Conservation (phyloP, 257 asterid genomes). For the Gardenia jasminoides region DNA sequence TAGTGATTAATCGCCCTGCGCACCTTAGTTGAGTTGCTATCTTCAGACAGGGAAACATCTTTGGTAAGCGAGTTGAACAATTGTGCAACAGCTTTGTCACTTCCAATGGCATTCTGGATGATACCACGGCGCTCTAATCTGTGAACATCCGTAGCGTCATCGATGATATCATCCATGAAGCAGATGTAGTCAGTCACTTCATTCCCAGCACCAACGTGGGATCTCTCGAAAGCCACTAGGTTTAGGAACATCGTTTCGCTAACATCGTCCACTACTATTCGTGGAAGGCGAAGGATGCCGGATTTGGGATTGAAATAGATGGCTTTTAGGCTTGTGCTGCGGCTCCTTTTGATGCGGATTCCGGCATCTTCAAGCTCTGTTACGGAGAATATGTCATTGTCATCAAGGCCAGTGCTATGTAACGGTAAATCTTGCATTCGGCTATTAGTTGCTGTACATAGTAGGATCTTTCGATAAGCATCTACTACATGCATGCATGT, state of each 20-base stretch:
- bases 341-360: constrained; percentile 33
- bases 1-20: constrained; percentile 33
- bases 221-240: constrained; percentile 53
- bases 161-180: constrained; percentile 58
- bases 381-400: constrained; percentile 52
- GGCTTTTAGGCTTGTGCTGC: constrained; percentile 40
- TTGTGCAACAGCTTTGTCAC: constrained; percentile 53
- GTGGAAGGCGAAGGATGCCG: constrained; percentile 52
- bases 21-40: constrained; percentile 33
- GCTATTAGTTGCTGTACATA: too few relatives aligned
- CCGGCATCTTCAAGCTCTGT: constrained; percentile 58
- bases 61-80: constrained; percentile 53
- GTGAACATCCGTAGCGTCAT: constrained; percentile 45
- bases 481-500: too few relatives aligned
- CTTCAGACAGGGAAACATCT: constrained; percentile 43
- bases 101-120: constrained; percentile 50
- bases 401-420: background rate
- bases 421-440: background rate
- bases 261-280: constrained; percentile 41
- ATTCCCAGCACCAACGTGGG: constrained; percentile 52
- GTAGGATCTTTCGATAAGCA: too few relatives aligned
- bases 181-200: constrained; percentile 53
- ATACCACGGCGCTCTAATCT: constrained; percentile 41
- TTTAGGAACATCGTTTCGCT: constrained; percentile 44
- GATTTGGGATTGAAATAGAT: constrained; percentile 26